These are phyloP conservation scores for Apiosordaria backusii DNA, from an alignment of 495 filamentous ascomycete species.

Conservation along the genomic window DNA sequence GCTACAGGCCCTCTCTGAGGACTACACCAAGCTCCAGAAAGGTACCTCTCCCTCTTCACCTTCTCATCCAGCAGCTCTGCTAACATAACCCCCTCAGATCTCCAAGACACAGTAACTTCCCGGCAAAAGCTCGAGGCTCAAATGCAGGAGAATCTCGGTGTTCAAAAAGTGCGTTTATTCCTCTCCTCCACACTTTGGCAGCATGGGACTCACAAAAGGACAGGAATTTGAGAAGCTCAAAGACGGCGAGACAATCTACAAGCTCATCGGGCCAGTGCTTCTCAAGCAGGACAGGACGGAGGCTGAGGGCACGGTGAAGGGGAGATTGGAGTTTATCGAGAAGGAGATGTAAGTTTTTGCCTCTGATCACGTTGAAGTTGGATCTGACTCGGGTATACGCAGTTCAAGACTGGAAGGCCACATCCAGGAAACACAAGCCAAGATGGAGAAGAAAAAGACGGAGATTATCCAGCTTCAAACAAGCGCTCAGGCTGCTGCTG, in stretches of 20 bases:
- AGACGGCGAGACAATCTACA: conserved; percentile 86
- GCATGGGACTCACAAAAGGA: background rate
- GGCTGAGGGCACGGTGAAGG: conserved; percentile 83
- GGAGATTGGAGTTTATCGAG: conserved; percentile 84
- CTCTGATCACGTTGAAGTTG: background rate
- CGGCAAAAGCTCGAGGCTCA: conserved; percentile 92
- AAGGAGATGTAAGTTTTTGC: conserved; percentile 72
- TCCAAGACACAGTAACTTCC: conserved; percentile 70
- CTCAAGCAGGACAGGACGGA: conserved; percentile 91
- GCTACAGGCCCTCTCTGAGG: conserved; percentile 78
- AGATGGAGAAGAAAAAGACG: conserved; percentile 71
- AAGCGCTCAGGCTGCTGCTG: conserved; percentile 34
- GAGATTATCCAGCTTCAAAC: conserved; percentile 49
- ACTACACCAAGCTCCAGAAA: conserved; percentile 81
- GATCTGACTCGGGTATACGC: background rate
- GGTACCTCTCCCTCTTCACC: conserved; percentile 45
- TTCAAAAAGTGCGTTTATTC: conserved; percentile 64
- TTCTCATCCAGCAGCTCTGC: background rate
- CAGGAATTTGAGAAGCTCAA: conserved; percentile 79
- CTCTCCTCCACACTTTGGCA: background rate
- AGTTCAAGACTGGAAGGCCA: conserved; percentile 81
- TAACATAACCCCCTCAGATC: conserved; percentile 53
- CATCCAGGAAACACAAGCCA: conserved; percentile 73
- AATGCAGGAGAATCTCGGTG: conserved; percentile 83
- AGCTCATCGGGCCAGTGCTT: conserved; percentile 86